Conservation (phyloP, 371 early-diverging fungal genomes). For the Syncephalastrum racemosum region DNA sequence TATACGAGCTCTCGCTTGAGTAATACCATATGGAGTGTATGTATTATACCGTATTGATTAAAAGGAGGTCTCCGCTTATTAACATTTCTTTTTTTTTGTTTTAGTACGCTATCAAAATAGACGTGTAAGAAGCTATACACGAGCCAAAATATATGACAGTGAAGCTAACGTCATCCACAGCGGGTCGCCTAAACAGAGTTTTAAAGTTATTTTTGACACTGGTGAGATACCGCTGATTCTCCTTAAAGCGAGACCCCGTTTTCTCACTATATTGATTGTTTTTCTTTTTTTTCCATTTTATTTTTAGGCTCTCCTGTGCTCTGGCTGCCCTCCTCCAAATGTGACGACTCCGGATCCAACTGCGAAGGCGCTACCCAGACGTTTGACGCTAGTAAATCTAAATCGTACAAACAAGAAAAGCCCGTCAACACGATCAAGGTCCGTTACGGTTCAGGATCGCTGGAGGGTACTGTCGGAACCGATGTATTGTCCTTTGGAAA, state of each 20-base stretch:
- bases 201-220: constrained; percentile 93
- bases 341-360: not conserved
- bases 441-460: constrained; percentile 15
- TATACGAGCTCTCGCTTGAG: not conserved
- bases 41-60: not conserved
- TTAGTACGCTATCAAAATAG: constrained; percentile 16
- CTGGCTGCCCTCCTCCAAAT: constrained; percentile 12
- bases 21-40: constrained; percentile 19
- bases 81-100: not conserved
- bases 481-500: constrained; percentile 16
- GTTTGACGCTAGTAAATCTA: constrained; percentile 4
- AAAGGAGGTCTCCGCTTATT: not conserved
- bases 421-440: constrained; percentile 1
- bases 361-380: constrained; percentile 3
- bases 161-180: not conserved
- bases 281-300: not conserved
- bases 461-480: constrained; percentile 10
- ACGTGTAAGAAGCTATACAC: constrained; percentile 9
- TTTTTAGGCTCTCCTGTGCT: constrained; percentile 10
- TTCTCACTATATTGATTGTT: not conserved
- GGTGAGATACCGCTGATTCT: constrained; percentile 34
- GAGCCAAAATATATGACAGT: no score
- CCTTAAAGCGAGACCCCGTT: not conserved
- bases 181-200: constrained; percentile 86
- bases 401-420: not conserved